Percentiles rank a stretch among this genome's conserved stretches.
Conservation (phyloP, 768 basidiomycete species). For the Amanita rimosa region DNA sequence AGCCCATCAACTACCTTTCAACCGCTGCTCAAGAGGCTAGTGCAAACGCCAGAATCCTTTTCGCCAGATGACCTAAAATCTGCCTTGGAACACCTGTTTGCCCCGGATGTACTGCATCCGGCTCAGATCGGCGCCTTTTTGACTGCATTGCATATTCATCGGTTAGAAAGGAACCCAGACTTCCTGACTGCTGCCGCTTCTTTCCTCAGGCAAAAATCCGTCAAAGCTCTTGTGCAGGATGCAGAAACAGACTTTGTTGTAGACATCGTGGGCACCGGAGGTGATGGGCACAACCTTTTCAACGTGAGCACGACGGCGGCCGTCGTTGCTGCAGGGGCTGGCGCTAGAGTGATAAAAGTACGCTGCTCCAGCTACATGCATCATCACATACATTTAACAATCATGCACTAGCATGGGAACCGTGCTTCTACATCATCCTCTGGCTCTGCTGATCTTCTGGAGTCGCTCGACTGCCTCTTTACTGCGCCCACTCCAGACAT, state of each 20-base stretch:
- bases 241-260: constrained; percentile 60
- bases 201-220: constrained; percentile 57
- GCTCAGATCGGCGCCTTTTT: constrained; percentile 86
- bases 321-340: constrained; percentile 90
- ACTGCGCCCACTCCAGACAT: constrained; percentile 45
- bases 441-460: constrained; percentile 87
- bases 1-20: constrained; percentile 49
- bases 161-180: constrained; percentile 65
- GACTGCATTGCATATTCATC: constrained; percentile 72
- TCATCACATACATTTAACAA: constrained; percentile 1
- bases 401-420: constrained; percentile 65
- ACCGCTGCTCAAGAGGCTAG: constrained; percentile 62
- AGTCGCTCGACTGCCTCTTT: constrained; percentile 74
- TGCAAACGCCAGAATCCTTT: constrained; percentile 77
- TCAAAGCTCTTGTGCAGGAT: constrained; percentile 49
- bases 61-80: constrained; percentile 58
- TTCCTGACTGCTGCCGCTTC: constrained; percentile 72
- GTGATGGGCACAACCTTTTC: constrained; percentile 93
- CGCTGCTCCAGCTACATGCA: constrained; percentile 8
- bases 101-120: constrained; percentile 49
- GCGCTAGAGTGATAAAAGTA: constrained; percentile 89
- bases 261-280: constrained; percentile 79
- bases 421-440: constrained; percentile 89
- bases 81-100: constrained; percentile 68
- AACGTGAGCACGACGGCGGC: constrained; percentile 95